Evolutionary conservation across 768 basidiomycete species (phyloP).

Genomic region (Cyathus striatus): DNA sequence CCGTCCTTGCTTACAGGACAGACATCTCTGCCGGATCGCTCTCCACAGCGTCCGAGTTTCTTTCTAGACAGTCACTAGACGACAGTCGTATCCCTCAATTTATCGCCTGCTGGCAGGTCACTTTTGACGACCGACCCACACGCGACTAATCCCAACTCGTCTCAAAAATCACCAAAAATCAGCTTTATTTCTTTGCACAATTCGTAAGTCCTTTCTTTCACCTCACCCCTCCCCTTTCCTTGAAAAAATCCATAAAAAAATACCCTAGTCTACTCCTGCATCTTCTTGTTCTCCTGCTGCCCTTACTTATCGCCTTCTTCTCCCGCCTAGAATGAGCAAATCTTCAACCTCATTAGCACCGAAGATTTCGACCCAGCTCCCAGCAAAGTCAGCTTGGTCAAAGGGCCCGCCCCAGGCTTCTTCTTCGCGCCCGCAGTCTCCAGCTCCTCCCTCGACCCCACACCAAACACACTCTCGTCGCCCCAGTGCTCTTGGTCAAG

Average conservation of each 20-base stretch:
- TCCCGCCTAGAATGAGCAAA: conserved; percentile 82
- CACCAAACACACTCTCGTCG: conserved; percentile 69
- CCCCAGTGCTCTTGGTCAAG: conserved; percentile 68
- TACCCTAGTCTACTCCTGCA: no score
- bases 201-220: conserved; percentile 39
- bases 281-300: conserved; percentile 7
- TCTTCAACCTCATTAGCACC: conserved; percentile 67
- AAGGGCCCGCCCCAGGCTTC: conserved; percentile 75
- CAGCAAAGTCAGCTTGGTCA: conserved; percentile 86
- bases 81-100: conserved; percentile 38
- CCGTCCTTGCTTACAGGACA: conserved; percentile 35
- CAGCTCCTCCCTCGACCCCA: conserved; percentile 59
- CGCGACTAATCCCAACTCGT: conserved; percentile 50
- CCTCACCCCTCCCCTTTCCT: no score
- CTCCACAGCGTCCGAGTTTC: conserved; percentile 37
- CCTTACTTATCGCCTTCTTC: conserved; percentile 6
- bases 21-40: conserved; percentile 38
- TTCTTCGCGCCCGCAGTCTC: conserved; percentile 72
- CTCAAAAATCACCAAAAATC: conserved; percentile 35
- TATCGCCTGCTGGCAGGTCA: conserved; percentile 90
- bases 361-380: conserved; percentile 71
- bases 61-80: conserved; percentile 37
- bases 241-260: no score
- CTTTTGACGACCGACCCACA: conserved; percentile 75
- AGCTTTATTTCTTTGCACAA: conserved; percentile 27